Base-by-base conservation (phyloP, 2,329 filamentous ascomycete genomes). In the Cordyceps tenuipes region DNA sequence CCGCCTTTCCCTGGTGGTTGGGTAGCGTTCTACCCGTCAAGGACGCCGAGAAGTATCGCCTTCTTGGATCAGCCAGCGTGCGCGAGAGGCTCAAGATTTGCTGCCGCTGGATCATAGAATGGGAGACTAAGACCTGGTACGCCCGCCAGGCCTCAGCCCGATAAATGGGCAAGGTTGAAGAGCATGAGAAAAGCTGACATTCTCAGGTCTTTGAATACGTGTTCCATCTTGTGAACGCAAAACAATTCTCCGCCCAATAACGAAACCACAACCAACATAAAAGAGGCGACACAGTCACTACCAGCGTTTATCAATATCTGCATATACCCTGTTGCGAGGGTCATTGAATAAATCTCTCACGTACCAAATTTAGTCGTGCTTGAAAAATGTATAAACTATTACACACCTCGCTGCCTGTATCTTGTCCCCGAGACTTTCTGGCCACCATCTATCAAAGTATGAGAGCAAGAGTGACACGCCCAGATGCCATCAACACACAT, bases 1-100 rank as follows among this genome's bases (percentile, higher is more conserved):
- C 86, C 3, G 71, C 84, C 1, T 94, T 96, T 65, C 89, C 91
- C 0, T 96, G 91, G 81, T 97, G 92, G 92, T 88, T 96, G 65
- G 91, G 89, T 10, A 90, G 85, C 68, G 85, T 94, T 21, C 73
- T 96, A 13, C 91, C 91, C 0, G 85, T 94, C 43, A 81, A 82
- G 15, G 89, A 94, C 29, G 76, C 84, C 31, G 88, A 94, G 67
- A 95, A 93, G 70, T 95, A 96, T 65, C 79, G 82, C 13, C 75
- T 97, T 21, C 74, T 97, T 15, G 79, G 79, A 13, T 88, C 87
- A 5, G 86, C 80, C 3, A 93, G 89, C 65, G 90, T 96, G 5
- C 80, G 92, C 62, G 85, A 91, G 68, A 79, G 92, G 60, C 73
- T 96, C 59, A 95, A 96, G 76, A 87, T 96, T 54, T 90, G 89